phyloP scores from a whole-genome alignment of 306 rosid genomes.

The Vigna radiata region DNA sequence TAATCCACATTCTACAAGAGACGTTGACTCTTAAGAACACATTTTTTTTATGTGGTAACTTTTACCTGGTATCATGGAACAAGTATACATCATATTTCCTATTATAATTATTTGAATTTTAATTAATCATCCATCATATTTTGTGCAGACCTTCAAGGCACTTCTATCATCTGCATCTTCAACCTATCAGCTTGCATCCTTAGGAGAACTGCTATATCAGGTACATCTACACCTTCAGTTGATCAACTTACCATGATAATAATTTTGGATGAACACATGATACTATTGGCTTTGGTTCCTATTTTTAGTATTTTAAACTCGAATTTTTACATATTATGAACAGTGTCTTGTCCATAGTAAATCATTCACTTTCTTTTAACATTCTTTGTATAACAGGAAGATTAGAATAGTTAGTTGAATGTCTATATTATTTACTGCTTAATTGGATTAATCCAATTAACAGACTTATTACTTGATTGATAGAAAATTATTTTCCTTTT shows the following conservation, averaged over 20 bases:
- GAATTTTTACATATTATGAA: conserved; percentile 3
- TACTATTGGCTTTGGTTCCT: conserved; percentile 22
- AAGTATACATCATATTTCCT: conserved; percentile 12
- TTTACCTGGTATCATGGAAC: conserved; percentile 12
- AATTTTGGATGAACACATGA: neutral
- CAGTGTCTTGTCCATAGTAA: conserved; percentile 7
- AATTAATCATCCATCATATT: conserved; percentile 29
- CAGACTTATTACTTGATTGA: conserved; percentile 15
- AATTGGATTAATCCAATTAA: neutral
- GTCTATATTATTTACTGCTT: neutral
- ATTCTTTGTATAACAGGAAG: neutral
- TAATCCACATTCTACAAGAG: conserved; percentile 3
- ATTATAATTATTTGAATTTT: conserved; percentile 1
- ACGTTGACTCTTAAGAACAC: neutral
- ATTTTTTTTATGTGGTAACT: neutral
- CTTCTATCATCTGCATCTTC: conserved; percentile 79
- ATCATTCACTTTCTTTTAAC: neutral
- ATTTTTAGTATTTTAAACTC: conserved; percentile 13
- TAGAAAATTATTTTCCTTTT: neutral
- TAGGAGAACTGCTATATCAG: conserved; percentile 96
- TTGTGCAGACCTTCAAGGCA: conserved; percentile 81
- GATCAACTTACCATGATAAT: conserved; percentile 8
- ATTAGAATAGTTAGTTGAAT: neutral
- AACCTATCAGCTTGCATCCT: conserved; percentile 75
- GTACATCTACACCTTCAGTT: conserved; percentile 48